Evolutionary conservation across 371 early-diverging fungal genomes (phyloP).

Genomic region (Haplosporangium sp.): DNA sequence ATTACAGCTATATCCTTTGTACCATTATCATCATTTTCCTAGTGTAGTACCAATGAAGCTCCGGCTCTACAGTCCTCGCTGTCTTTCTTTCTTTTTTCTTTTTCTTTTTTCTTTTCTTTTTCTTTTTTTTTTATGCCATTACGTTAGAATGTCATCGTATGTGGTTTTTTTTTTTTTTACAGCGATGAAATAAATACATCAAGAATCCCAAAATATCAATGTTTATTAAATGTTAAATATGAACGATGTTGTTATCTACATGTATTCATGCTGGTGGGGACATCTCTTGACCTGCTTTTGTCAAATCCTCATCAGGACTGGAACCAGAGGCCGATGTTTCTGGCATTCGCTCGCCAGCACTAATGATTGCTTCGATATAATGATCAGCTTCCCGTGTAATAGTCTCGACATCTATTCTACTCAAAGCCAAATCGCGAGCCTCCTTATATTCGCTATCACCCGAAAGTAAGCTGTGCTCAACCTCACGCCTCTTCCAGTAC

Average conservation of each 20-base stretch:
- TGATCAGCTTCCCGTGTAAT: slow-evolving; percentile 29
- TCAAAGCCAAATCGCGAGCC: slow-evolving; percentile 40
- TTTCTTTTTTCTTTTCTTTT: neutral
- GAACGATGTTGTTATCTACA: neutral
- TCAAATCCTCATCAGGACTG: neutral
- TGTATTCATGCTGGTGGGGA: neutral
- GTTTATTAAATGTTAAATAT: neutral
- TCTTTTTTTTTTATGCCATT: neutral
- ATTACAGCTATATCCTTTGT: neutral
- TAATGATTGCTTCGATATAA: slow-evolving; percentile 33
- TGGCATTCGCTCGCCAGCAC: slow-evolving; percentile 22
- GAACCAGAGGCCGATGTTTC: neutral
- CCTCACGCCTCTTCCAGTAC: slow-evolving; percentile 48
- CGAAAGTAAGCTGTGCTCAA: slow-evolving; percentile 35
- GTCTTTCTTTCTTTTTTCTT: too few relatives aligned
- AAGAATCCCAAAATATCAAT: too few relatives aligned
- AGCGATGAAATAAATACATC: too few relatives aligned
- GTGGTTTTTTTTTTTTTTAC: neutral
- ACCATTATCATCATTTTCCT: neutral
- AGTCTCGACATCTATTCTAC: slow-evolving; percentile 44
- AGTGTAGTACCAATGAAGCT: too few relatives aligned
- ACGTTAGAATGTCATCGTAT: neutral
- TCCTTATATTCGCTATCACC: slow-evolving; percentile 39
- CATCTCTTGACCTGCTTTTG: neutral
- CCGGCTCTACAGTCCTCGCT: too few relatives aligned